Conservation (phyloP, 2,329 filamentous ascomycete species). For the Elsinoe necatrix region DNA sequence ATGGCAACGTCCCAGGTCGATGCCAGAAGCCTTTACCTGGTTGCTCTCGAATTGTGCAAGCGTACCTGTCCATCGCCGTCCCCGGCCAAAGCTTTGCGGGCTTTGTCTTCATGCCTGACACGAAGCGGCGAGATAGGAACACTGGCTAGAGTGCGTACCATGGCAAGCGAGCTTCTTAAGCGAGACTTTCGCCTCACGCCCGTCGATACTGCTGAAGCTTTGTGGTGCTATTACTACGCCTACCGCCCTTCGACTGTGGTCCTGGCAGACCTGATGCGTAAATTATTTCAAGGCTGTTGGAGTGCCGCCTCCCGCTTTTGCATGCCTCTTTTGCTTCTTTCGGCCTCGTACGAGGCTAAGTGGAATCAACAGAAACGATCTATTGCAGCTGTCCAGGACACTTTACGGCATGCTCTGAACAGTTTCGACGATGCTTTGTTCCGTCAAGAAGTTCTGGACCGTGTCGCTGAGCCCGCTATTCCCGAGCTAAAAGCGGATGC, state of each 20-base stretch:
- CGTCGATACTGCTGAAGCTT: not conserved
- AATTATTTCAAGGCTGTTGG: constrained; percentile 3
- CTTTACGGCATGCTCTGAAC: not conserved
- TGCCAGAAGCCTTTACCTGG: not conserved
- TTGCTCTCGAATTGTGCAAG: not conserved
- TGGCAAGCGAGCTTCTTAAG: not conserved
- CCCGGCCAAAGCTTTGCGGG: not conserved
- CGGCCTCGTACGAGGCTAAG: constrained; percentile 6
- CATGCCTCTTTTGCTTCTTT: not conserved
- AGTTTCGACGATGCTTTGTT: not conserved
- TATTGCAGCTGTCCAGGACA: not conserved
- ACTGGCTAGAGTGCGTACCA: not conserved
- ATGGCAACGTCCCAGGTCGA: not conserved
- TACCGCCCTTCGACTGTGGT: constrained; percentile 1
- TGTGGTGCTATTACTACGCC: constrained; percentile 10
- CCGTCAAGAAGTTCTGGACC: not conserved
- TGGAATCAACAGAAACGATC: constrained; percentile 6
- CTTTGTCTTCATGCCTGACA: not conserved
- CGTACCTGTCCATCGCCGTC: not conserved
- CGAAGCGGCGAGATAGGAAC: not conserved
- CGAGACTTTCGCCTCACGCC: not conserved
- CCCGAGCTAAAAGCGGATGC: not conserved
- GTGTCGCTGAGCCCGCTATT: not conserved
- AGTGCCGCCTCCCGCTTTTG: not conserved
- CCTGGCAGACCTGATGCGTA: constrained; percentile 3